Conservation (phyloP, 768 basidiomycete species). For the Phylloporus sp. region DNA sequence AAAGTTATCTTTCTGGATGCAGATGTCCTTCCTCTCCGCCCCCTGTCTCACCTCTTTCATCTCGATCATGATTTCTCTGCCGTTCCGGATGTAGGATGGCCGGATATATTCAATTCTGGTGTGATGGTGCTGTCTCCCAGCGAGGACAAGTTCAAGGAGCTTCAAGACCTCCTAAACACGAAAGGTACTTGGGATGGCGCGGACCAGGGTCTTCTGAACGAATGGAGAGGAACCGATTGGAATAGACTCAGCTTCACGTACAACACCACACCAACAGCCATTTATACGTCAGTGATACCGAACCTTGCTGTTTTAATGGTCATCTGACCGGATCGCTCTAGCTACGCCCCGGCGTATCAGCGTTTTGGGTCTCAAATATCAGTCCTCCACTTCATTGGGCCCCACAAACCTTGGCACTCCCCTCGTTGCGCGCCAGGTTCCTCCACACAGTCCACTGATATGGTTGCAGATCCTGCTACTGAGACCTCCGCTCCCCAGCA, state of each 20-base stretch:
- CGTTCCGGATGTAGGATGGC: slow-evolving; percentile 97
- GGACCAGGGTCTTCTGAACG: slow-evolving; percentile 97
- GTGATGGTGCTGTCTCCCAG: slow-evolving; percentile 84
- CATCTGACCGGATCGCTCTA: slow-evolving; percentile 34
- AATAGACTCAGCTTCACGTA: slow-evolving; percentile 94
- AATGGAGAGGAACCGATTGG: slow-evolving; percentile 88
- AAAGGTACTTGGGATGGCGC: slow-evolving; percentile 96
- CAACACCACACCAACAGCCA: slow-evolving; percentile 96
- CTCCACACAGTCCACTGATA: slow-evolving; percentile 29
- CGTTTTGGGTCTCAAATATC: slow-evolving; percentile 86
- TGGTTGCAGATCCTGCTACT: slow-evolving; percentile 24
- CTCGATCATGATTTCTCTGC: slow-evolving; percentile 84
- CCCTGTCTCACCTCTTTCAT: slow-evolving; percentile 89
- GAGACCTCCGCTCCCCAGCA: slow-evolving; percentile 23
- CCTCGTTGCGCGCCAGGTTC: slow-evolving; percentile 62
- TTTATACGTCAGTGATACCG: slow-evolving; percentile 74
- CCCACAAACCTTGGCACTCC: slow-evolving; percentile 92
- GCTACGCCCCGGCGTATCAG: slow-evolving; percentile 95
- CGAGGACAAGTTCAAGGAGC: slow-evolving; percentile 74
- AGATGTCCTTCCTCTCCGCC: slow-evolving; percentile 83
- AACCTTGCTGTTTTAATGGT: slow-evolving; percentile 22
- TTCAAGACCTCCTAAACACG: slow-evolving; percentile 64
- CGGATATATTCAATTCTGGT: slow-evolving; percentile 98
- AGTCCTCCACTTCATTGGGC: slow-evolving; percentile 90
- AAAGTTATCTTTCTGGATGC: slow-evolving; percentile 92